Evolutionary conservation across 2,329 filamentous ascomycete species (phyloP).

Genomic region (Sporothrix pallida): DNA sequence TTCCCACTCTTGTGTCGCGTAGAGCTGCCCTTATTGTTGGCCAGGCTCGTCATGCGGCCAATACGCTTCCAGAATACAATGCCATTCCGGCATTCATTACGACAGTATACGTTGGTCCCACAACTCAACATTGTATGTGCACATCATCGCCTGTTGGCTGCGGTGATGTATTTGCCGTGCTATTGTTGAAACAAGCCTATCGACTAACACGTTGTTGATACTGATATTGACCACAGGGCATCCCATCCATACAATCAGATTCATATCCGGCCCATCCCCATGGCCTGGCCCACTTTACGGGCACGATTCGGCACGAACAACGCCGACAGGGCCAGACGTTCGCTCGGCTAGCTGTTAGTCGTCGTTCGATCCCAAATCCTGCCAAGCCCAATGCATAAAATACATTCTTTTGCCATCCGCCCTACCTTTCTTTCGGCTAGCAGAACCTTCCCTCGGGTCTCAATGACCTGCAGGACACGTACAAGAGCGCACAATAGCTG

Average conservation of each 20-base stretch:
- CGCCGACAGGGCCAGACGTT: not conserved
- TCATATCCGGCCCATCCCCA: not conserved
- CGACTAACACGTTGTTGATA: not conserved
- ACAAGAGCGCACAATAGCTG: not conserved
- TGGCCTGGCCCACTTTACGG: not conserved
- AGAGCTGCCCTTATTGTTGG: no score
- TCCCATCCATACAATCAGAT: not conserved
- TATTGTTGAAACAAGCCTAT: not conserved
- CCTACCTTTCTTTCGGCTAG: slow-evolving; percentile 9
- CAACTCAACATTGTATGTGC: not conserved
- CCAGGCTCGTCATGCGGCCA: not conserved
- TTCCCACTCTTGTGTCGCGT: not conserved
- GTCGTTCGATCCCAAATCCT: not conserved
- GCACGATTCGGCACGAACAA: not conserved
- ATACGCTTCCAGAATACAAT: not conserved
- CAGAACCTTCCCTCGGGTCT: not conserved
- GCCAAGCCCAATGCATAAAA: slow-evolving; percentile 20
- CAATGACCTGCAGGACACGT: slow-evolving; percentile 10
- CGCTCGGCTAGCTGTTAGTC: not conserved
- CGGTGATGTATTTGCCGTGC: not conserved
- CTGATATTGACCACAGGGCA: not conserved
- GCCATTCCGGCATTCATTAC: not conserved
- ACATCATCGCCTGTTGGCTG: not conserved
- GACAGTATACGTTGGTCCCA: not conserved
- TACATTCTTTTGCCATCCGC: not conserved